phyloP scores from a whole-genome alignment of 768 basidiomycete species.

The Termitomyces sp. region DNA sequence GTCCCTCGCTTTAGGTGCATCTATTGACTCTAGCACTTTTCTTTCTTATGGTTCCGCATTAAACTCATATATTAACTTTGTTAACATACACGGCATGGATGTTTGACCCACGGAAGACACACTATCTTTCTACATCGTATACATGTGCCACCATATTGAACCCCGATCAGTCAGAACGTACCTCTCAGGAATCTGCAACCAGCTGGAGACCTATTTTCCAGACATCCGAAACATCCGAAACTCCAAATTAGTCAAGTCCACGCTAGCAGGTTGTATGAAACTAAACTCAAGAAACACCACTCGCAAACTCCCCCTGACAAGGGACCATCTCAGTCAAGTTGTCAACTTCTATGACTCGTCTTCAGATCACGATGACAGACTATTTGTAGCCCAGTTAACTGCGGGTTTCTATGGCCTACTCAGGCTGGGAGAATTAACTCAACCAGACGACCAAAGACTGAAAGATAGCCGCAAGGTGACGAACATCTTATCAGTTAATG shows the following conservation, averaged over 20 bases:
- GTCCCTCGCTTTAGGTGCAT: background rate
- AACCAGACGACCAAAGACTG: background rate
- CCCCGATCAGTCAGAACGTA: background rate
- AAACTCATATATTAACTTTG: too few species aligned
- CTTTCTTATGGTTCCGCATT: too few species aligned
- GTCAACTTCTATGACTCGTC: too few species aligned
- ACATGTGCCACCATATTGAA: too few species aligned
- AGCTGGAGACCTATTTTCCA: background rate
- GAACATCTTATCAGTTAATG: background rate
- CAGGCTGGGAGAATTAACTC: background rate
- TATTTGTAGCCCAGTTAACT: background rate
- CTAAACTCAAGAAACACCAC: background rate
- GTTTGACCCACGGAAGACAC: too few species aligned
- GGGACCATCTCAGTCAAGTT: background rate
- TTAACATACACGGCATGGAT: background rate
- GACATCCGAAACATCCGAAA: background rate
- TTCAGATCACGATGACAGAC: background rate
- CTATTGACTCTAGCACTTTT: background rate
- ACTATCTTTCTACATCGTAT: too few species aligned
- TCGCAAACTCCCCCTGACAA: background rate
- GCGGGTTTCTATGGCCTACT: background rate
- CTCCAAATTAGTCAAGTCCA: background rate
- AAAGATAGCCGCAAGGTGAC: background rate
- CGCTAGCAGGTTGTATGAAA: background rate
- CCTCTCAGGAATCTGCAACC: background rate